Evolutionary conservation across 2,329 filamentous ascomycete genomes (phyloP).

Genomic region (Metarhizium anisopliae): DNA sequence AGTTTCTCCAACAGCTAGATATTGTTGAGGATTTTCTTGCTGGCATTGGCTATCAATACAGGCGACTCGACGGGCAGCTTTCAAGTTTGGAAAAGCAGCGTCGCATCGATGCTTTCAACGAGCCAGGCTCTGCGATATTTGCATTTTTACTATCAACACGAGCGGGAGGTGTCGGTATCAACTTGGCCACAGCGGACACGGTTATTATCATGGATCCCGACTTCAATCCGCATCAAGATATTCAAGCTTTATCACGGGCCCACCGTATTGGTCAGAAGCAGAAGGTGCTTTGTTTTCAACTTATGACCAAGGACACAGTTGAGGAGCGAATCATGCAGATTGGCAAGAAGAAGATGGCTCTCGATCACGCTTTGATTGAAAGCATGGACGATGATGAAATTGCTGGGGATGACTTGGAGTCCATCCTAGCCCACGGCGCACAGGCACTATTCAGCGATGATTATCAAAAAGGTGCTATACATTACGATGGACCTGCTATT

Average conservation of each 20-base stretch:
- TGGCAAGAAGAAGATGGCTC: constrained; percentile 88
- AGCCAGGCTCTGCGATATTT: constrained; percentile 71
- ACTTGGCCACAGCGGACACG: constrained; percentile 91
- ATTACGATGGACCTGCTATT: constrained; percentile 74
- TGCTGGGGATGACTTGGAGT: constrained; percentile 70
- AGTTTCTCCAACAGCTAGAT: constrained; percentile 82
- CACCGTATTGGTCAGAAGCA: constrained; percentile 95
- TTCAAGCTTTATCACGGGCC: constrained; percentile 87
- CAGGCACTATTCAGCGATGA: constrained; percentile 76
- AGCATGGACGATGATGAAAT: constrained; percentile 80
- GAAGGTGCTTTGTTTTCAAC: constrained; percentile 89
- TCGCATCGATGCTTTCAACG: constrained; percentile 89
- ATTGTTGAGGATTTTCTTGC: constrained; percentile 87
- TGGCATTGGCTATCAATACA: constrained; percentile 62
- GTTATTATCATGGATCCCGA: constrained; percentile 97
- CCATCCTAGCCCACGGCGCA: constrained; percentile 80
- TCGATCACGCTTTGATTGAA: constrained; percentile 92
- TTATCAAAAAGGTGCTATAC: constrained; percentile 60
- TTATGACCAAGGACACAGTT: constrained; percentile 80
- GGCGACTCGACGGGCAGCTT: constrained; percentile 79
- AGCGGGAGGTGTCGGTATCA: constrained; percentile 94
- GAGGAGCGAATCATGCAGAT: constrained; percentile 97
- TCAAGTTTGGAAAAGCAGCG: constrained; percentile 83
- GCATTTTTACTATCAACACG: constrained; percentile 89
- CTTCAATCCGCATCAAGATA: constrained; percentile 96